Percentiles rank a stretch among this genome's conserved stretches.
These are phyloP conservation scores for Penicillium lagena DNA, from an alignment of 495 filamentous ascomycete genomes.

Conservation along the genomic window DNA sequence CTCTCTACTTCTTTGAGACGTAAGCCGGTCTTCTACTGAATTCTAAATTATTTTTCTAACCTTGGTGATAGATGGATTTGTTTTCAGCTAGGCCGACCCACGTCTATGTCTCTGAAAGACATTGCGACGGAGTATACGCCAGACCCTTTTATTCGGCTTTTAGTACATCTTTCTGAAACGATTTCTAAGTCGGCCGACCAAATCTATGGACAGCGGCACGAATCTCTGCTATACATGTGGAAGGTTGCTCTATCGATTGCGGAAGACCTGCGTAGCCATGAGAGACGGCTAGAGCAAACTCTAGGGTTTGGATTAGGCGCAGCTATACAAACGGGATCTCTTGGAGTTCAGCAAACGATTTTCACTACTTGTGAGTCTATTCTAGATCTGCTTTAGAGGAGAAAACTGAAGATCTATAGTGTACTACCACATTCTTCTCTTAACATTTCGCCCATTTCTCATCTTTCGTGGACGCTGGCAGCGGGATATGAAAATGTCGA, in stretches of 20 bases:
- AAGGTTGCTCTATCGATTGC: constrained; percentile 30
- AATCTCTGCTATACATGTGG: constrained; percentile 41
- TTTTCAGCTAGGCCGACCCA: constrained; percentile 34
- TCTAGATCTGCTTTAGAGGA: neutral
- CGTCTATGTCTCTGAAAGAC: constrained; percentile 26
- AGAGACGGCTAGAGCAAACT: constrained; percentile 20
- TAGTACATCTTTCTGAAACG: constrained; percentile 25
- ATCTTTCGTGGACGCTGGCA: constrained; percentile 39
- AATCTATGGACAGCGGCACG: constrained; percentile 35
- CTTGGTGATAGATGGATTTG: constrained; percentile 30
- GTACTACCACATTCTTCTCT: constrained; percentile 33
- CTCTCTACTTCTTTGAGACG: constrained; percentile 37
- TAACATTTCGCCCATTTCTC: constrained; percentile 40
- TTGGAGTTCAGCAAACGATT: constrained; percentile 33
- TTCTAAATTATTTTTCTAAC: no score
- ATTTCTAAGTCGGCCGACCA: constrained; percentile 29
- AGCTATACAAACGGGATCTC: constrained; percentile 19
- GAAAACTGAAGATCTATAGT: constrained; percentile 15
- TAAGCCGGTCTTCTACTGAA: constrained; percentile 4
- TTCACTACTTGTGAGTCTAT: constrained; percentile 24
- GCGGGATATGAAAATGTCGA: constrained; percentile 18
- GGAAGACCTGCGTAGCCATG: constrained; percentile 26
- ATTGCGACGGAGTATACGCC: constrained; percentile 27
- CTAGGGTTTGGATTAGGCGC: constrained; percentile 31
- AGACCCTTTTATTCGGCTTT: constrained; percentile 26